A percentile compares a stretch with the other conserved stretches of the same genome.
These are phyloP conservation scores for Stevia rebaudiana DNA, from an alignment of 140 eudicot species.

Conservation along the genomic window DNA sequence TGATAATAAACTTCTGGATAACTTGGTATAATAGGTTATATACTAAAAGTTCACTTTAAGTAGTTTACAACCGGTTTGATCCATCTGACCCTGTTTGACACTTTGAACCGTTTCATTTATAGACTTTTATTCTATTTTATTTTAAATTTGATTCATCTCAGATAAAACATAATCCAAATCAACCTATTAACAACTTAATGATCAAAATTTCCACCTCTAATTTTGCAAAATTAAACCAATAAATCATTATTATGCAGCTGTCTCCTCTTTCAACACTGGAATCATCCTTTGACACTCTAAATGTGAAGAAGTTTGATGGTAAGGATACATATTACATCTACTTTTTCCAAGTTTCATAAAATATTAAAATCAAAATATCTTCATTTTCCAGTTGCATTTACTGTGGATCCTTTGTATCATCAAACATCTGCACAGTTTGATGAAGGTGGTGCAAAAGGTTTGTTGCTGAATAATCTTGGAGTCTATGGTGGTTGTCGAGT, in stretches of 20 bases:
- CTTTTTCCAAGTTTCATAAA: not conserved
- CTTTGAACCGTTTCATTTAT: not conserved
- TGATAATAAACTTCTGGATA: too few relatives aligned
- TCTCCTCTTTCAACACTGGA: slow-evolving; percentile 85
- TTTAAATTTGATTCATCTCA: not conserved
- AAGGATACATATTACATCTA: not conserved
- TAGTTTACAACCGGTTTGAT: not conserved
- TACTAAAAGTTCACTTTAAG: not conserved
- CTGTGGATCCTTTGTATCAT: slow-evolving; percentile 92
- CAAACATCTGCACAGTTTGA: slow-evolving; percentile 94
- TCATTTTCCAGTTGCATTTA: slow-evolving; percentile 59
- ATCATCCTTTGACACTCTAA: slow-evolving; percentile 74
- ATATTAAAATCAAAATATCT: not conserved
- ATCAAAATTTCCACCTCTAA: not conserved
- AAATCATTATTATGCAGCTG: slow-evolving; percentile 39
- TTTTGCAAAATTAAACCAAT: slow-evolving; percentile 8
- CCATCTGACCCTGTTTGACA: not conserved
- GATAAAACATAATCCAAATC: not conserved
- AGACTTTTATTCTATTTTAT: not conserved
- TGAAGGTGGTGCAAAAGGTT: slow-evolving; percentile 96
- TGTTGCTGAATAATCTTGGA: slow-evolving; percentile 78
- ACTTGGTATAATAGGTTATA: not conserved
- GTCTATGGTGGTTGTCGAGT: slow-evolving; percentile 67
- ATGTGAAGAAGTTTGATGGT: slow-evolving; percentile 85
- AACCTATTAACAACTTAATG: not conserved